Evolutionary conservation across 768 basidiomycete species (phyloP).

Genomic region (Roridomyces roridus): DNA sequence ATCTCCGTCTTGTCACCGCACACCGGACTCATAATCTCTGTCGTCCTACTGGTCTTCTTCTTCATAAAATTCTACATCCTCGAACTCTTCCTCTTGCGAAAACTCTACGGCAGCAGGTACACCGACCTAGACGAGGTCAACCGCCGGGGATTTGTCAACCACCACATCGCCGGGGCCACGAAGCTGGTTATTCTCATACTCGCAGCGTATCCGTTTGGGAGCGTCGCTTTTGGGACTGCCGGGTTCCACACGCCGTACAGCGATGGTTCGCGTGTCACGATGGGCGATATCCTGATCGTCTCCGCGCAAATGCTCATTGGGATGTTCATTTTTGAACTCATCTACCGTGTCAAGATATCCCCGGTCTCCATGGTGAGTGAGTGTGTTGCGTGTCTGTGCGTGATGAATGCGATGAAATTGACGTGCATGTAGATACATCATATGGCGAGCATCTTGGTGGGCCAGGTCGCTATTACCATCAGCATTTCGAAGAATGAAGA

Average conservation of each 20-base stretch:
- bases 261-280: not conserved
- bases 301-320: constrained; percentile 9
- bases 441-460: constrained; percentile 4
- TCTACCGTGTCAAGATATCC: constrained; percentile 9
- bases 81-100: constrained; percentile 1
- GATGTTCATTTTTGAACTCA: constrained; percentile 10
- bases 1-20: not conserved
- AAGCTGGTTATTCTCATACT: constrained; percentile 4
- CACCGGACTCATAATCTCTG: constrained; percentile 11
- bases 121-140: constrained; percentile 4
- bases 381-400: not conserved
- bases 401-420: not conserved
- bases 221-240: constrained; percentile 4
- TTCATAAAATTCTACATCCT: constrained; percentile 9
- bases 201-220: constrained; percentile 6
- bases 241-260: constrained; percentile 3
- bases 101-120: constrained; percentile 3
- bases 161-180: constrained; percentile 10
- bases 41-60: constrained; percentile 10
- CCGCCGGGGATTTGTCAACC: constrained; percentile 7
- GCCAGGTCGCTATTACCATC: constrained; percentile 3
- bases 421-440: not conserved
- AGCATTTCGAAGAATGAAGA: not conserved
- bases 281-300: constrained; percentile 4
- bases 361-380: not conserved